A percentile compares a stretch with the other conserved stretches of the same genome.
These are phyloP conservation scores for Zoysia japonica DNA, from an alignment of 176 grass and related monocot species.

Conservation along the genomic window DNA sequence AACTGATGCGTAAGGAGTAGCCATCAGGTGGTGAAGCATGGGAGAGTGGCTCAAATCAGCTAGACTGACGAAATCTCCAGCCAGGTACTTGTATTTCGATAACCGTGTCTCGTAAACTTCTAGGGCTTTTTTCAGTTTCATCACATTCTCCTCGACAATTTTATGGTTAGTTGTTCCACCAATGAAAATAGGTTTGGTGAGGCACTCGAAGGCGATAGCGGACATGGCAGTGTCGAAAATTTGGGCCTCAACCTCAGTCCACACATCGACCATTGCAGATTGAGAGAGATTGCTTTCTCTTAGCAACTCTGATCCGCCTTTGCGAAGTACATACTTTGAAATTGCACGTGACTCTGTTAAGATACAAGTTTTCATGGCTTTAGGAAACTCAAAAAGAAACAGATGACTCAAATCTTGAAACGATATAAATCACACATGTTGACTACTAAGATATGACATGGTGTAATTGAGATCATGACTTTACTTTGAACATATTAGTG, in stretches of 20 bases:
- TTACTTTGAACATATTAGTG: not conserved
- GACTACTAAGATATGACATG: not conserved
- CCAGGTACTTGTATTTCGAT: constrained; percentile 44
- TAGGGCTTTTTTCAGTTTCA: constrained; percentile 49
- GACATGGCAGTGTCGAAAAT: constrained; percentile 32
- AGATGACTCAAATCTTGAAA: not conserved
- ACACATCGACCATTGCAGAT: constrained; percentile 50
- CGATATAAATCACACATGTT: not conserved
- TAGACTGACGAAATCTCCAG: constrained; percentile 57
- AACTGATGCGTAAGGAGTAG: constrained; percentile 27
- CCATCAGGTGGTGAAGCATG: constrained; percentile 17
- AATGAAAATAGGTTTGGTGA: constrained; percentile 22
- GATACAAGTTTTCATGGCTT: not conserved
- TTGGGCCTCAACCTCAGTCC: constrained; percentile 55
- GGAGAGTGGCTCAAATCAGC: constrained; percentile 56
- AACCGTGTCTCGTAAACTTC: constrained; percentile 50
- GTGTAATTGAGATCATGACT: not conserved
- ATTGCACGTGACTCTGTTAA: constrained; percentile 66
- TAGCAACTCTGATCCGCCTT: constrained; percentile 40
- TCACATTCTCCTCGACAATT: constrained; percentile 17
- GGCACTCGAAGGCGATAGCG: constrained; percentile 29
- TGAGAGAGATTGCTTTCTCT: constrained; percentile 31
- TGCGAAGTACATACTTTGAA: constrained; percentile 51
- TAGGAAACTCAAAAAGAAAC: not conserved
- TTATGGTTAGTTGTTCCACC: constrained; percentile 32